Base-by-base conservation (phyloP, 1,284 basidiomycete species). In the Ceratobasidium sp. region DNA sequence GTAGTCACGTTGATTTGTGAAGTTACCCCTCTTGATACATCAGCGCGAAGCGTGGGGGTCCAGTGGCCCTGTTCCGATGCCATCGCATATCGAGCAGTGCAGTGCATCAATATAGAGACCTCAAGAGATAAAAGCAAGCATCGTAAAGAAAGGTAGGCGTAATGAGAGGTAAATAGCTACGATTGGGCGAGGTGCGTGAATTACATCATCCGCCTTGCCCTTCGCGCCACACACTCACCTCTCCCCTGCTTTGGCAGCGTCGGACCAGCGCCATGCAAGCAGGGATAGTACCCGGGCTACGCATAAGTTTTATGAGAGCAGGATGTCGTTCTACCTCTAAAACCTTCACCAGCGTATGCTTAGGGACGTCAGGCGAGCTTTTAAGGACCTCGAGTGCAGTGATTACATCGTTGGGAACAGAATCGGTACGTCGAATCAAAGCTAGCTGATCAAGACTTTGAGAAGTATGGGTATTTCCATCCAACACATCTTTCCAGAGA, bases 261-360 rank as follows among this genome's bases (percentile, higher is more conserved):
- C 55, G 15, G 20, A 56, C 55, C 20, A 56, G 20, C 9, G 55
- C 12, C 55, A 56, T 56, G 20, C 55, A 56, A 23, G 55, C 55
- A 9, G 55, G 55, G 26, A 56, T 56, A 56, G 55, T 56, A 18
- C 55, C 55, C 15, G 55, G 20, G 20, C 55, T 56, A 26, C 55
- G 55, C 55, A 56, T 56, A n/a, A 56, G 55, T 23, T 56, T 56
- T 20, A 56, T 56, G 55, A 56, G 55, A 56, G 12, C 26, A 9
- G 55, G 55, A n/a, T 56, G 55, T 10, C 55, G 55, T 23, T 56
- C 55, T 18, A 56, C 26, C 23, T 56, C 55, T 56, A 56, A 23
- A 20, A 56, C 20, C 55, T 56, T 56, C 26, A n/a, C 55, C 20
- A 56, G 55, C 15, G 23, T 26, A 23, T 23, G 55, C 20, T 18